A percentile compares a stretch with the other conserved stretches of the same genome.
These are phyloP conservation scores for Starmerella gropengiesseri DNA, from an alignment of 805 yeast genomes.

Conservation along the genomic window DNA sequence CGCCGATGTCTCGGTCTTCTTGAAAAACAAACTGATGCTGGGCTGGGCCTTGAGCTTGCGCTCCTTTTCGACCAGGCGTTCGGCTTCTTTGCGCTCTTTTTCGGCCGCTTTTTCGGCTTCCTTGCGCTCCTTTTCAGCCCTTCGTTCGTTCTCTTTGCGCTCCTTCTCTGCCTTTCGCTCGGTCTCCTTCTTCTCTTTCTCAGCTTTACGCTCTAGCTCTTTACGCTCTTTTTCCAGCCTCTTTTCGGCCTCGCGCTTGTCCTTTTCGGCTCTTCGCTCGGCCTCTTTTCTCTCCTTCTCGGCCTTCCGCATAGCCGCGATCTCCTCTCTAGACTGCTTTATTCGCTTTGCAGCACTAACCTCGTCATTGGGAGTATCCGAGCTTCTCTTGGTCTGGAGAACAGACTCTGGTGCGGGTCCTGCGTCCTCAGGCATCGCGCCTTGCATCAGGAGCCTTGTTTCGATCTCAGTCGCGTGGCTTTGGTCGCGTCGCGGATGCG, in stretches of 20 bases:
- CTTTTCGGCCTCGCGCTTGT: constrained; percentile 23
- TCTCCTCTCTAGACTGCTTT: constrained; percentile 5
- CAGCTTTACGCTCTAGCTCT: constrained; percentile 17
- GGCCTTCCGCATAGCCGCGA: constrained; percentile 9
- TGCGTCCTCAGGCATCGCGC: no score
- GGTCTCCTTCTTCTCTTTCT: constrained; percentile 18
- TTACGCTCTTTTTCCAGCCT: constrained; percentile 20
- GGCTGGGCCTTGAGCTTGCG: constrained; percentile 23
- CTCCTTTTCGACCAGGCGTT: constrained; percentile 15
- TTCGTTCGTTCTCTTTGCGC: constrained; percentile 24
- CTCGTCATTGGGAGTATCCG: no score
- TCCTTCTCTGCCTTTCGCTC: constrained; percentile 21
- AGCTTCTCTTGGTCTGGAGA: no score
- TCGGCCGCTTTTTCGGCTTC: constrained; percentile 18
- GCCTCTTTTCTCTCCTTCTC: constrained; percentile 8
- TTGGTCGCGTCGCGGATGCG: no score
- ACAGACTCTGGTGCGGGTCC: no score
- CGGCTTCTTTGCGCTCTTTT: constrained; percentile 14
- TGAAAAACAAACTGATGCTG: constrained; percentile 22
- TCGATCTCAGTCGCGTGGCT: no score
- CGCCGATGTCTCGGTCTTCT: constrained; percentile 7
- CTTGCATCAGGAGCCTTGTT: no score
- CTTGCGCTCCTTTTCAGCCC: constrained; percentile 20
- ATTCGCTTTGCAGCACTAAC: constrained; percentile 2
- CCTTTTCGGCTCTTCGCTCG: constrained; percentile 21